phyloP scores from a whole-genome alignment of 805 yeast species.

The Saccharomyces kudriavzevii region DNA sequence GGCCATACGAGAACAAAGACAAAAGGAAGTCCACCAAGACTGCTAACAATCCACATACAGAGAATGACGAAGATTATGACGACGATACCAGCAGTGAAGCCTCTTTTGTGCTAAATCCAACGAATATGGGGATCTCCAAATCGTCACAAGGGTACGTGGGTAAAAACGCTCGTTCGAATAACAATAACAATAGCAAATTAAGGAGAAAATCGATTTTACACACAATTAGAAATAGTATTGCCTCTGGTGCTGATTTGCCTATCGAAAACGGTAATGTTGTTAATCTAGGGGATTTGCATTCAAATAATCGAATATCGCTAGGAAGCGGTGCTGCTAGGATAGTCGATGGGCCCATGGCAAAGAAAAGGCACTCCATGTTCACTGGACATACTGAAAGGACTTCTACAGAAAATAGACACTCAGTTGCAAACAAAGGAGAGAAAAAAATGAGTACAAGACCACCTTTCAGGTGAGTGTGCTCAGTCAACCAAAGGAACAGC shows the following conservation, averaged over 20 bases:
- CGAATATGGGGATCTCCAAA: slow-evolving; percentile 4
- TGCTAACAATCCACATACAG: background rate
- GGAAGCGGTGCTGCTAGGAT: slow-evolving; percentile 14
- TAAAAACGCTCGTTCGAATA: slow-evolving; percentile 1
- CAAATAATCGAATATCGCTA: slow-evolving; percentile 8
- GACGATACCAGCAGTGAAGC: slow-evolving; percentile 30
- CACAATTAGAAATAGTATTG: slow-evolving; percentile 25
- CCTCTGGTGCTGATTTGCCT: slow-evolving; percentile 9
- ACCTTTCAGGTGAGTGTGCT: slow-evolving; percentile 16
- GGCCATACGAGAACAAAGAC: background rate
- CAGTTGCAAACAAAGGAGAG: background rate
- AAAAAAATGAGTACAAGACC: slow-evolving; percentile 13
- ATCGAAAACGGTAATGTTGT: background rate
- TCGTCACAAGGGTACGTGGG: slow-evolving; percentile 1
- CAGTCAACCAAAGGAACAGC: background rate
- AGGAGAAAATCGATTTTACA: slow-evolving; percentile 30
- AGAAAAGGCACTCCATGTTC: slow-evolving; percentile 1
- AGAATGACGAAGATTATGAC: slow-evolving; percentile 6
- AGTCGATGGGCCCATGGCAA: slow-evolving; percentile 3
- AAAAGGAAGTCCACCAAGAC: background rate
- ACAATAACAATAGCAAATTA: slow-evolving; percentile 10
- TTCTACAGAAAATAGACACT: background rate
- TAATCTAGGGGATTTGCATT: background rate
- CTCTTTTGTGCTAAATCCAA: slow-evolving; percentile 28
- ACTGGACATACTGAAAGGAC: slow-evolving; percentile 5